phyloP scores from a whole-genome alignment of 2,329 filamentous ascomycete species.

The Botryotinia globosa region DNA sequence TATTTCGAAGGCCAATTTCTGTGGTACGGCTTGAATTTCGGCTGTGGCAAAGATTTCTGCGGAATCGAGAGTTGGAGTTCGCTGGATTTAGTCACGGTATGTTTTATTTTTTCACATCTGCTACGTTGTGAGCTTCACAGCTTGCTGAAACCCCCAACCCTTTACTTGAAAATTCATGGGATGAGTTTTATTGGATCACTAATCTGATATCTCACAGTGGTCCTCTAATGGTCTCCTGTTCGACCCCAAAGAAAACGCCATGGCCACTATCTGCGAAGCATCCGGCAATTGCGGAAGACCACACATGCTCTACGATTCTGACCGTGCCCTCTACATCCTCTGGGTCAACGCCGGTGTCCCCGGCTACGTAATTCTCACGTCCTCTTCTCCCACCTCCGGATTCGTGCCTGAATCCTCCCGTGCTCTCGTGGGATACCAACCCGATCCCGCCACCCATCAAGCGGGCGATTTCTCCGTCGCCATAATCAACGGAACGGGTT shows the following conservation, averaged over 20 bases:
- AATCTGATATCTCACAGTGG: neutral
- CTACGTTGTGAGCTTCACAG: neutral
- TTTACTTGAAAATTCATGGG: neutral
- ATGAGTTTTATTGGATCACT: neutral
- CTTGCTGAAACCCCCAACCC: neutral
- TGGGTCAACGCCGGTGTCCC: constrained; percentile 11
- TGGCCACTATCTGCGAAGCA: neutral
- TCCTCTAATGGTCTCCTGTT: constrained; percentile 13
- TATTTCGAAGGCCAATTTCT: constrained; percentile 28
- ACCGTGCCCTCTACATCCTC: neutral
- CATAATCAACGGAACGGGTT: constrained; percentile 28
- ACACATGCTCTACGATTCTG: constrained; percentile 1
- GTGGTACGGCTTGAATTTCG: constrained; percentile 30
- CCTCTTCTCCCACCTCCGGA: neutral
- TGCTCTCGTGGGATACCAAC: constrained; percentile 7
- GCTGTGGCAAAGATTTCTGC: constrained; percentile 29
- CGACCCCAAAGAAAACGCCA: neutral
- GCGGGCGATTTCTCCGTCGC: constrained; percentile 8
- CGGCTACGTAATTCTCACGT: constrained; percentile 4
- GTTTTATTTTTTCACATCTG: constrained; percentile 7
- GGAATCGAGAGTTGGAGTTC: constrained; percentile 26
- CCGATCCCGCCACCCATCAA: neutral
- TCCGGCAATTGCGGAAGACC: constrained; percentile 7
- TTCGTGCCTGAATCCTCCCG: neutral
- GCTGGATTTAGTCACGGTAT: constrained; percentile 5